A percentile compares a stretch with the other conserved stretches of the same genome.
These are phyloP conservation scores for Copromyces sp. DNA, from an alignment of 495 filamentous ascomycete genomes.

Conservation along the genomic window DNA sequence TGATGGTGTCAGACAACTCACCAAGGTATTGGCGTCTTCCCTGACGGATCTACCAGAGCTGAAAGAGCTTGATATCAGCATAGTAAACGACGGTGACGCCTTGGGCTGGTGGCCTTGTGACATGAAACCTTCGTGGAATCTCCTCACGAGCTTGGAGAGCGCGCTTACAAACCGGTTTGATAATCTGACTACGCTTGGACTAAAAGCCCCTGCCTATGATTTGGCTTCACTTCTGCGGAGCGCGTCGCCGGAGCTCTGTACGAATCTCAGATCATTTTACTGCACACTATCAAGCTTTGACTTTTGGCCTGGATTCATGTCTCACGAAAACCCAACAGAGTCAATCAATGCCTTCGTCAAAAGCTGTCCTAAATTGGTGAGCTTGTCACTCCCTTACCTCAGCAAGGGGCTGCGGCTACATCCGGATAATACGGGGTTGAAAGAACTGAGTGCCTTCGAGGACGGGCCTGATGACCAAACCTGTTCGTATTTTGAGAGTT, in stretches of 20 bases:
- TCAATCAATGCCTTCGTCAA: background rate
- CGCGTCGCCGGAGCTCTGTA: background rate
- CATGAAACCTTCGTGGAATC: background rate
- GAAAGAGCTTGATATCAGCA: background rate
- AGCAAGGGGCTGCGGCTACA: background rate
- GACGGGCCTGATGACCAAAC: background rate
- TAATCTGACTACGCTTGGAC: background rate
- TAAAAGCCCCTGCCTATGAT: background rate
- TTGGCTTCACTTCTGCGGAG: background rate
- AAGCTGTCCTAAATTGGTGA: background rate
- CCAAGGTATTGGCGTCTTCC: background rate
- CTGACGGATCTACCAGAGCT: background rate
- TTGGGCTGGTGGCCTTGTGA: background rate
- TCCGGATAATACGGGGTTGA: background rate
- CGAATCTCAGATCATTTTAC: background rate
- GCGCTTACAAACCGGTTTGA: background rate
- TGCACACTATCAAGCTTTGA: background rate
- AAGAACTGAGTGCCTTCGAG: background rate
- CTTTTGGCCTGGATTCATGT: accelerated
- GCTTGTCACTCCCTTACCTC: background rate
- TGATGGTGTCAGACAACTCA: background rate
- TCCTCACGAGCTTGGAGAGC: background rate
- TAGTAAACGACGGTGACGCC: background rate
- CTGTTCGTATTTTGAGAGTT: background rate
- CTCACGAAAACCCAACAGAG: background rate